Evolutionary conservation across 2,329 filamentous ascomycete species (phyloP).

Genomic region (Nemania sp.): DNA sequence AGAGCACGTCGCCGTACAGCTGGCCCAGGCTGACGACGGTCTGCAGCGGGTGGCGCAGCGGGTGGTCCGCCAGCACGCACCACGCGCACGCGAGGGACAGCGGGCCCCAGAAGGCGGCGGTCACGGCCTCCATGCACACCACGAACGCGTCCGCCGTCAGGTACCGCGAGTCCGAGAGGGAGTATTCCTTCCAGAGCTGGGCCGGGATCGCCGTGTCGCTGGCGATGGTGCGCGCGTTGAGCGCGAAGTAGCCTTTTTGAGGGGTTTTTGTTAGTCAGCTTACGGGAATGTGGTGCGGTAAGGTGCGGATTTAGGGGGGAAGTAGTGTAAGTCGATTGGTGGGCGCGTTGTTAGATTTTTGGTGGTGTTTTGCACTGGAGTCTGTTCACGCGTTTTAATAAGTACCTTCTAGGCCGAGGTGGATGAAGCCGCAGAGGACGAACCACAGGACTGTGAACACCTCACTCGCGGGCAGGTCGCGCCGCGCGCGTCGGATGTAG

Average conservation of each 20-base stretch:
- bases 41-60: conserved; percentile 55
- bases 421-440: conserved; percentile 52
- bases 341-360: too few relatives aligned
- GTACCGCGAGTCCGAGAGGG: conserved; percentile 61
- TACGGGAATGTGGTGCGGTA: not conserved
- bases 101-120: conserved; percentile 58
- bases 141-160: conserved; percentile 57
- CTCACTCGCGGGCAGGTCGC: conserved; percentile 58
- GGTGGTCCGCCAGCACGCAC: conserved; percentile 49
- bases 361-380: too few relatives aligned
- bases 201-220: conserved; percentile 49
- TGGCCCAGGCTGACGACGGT: conserved; percentile 52
- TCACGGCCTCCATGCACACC: conserved; percentile 61
- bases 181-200: conserved; percentile 63
- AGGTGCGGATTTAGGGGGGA: not conserved
- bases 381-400: not conserved
- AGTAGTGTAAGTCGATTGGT: too few relatives aligned
- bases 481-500: conserved; percentile 56
- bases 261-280: not conserved
- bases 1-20: conserved; percentile 58
- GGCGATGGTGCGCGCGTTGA: conserved; percentile 49
- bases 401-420: conserved; percentile 48
- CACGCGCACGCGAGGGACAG: conserved; percentile 54
- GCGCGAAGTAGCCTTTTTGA: conserved; percentile 52
- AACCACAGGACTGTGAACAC: conserved; percentile 70